A percentile compares a stretch with the other conserved stretches of the same genome.
These are phyloP conservation scores for Dioszegia aurantiaca DNA, from an alignment of 768 basidiomycete genomes.

Conservation along the genomic window DNA sequence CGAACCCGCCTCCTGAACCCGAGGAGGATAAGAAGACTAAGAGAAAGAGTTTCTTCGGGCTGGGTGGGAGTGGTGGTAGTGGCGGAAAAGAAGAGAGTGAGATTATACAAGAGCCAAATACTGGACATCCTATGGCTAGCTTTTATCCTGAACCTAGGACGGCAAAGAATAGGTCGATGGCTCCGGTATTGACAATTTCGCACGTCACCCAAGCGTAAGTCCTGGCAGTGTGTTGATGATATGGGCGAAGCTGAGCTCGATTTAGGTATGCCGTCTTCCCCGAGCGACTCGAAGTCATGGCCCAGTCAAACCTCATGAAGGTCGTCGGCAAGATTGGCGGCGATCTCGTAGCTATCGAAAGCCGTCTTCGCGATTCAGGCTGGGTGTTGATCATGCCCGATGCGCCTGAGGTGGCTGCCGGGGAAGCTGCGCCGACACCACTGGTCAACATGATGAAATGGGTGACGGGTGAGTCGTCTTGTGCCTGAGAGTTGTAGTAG, in stretches of 20 bases:
- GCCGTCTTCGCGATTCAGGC: constrained; percentile 62
- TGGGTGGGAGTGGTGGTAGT: constrained; percentile 21
- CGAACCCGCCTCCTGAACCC: constrained; percentile 22
- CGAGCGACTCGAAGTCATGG: constrained; percentile 88
- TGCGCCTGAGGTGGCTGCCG: constrained; percentile 30
- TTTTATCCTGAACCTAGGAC: constrained; percentile 44
- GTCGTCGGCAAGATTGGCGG: constrained; percentile 79
- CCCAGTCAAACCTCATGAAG: constrained; percentile 83
- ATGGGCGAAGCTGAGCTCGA: constrained; percentile 5
- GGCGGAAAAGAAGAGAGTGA: constrained; percentile 26
- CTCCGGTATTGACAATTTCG: constrained; percentile 66
- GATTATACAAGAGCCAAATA: constrained; percentile 41
- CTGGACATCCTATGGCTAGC: constrained; percentile 53
- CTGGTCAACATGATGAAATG: constrained; percentile 85
- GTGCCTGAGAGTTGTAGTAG: neutral
- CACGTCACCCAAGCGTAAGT: constrained; percentile 71
- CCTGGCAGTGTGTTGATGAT: neutral
- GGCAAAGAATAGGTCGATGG: constrained; percentile 64
- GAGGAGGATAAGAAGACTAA: constrained; percentile 55
- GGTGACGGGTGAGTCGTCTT: constrained; percentile 67
- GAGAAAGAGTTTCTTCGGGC: constrained; percentile 59
- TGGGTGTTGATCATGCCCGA: constrained; percentile 93
- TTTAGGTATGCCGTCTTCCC: constrained; percentile 80
- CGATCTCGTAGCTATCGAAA: constrained; percentile 67
- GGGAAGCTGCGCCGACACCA: constrained; percentile 51